Percentiles rank a stretch among this genome's conserved stretches.
phyloP scores from a whole-genome alignment of 2,329 filamentous ascomycete genomes.

The Metarhizium rileyi region DNA sequence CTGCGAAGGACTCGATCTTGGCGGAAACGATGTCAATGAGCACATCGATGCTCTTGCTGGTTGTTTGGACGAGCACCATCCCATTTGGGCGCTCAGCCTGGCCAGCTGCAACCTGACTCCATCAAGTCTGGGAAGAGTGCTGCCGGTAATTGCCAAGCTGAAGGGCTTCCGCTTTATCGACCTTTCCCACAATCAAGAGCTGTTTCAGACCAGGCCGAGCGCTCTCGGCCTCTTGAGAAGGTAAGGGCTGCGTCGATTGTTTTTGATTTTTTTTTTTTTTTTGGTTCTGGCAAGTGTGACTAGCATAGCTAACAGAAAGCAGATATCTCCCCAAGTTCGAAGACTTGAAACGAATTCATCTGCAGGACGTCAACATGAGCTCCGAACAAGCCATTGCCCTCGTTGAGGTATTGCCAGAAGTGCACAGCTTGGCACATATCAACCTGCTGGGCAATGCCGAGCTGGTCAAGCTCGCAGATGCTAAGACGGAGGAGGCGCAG shows the following conservation, averaged over 20 bases:
- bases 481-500: slow-evolving; percentile 68
- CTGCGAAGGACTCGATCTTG: slow-evolving; percentile 82
- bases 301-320: not conserved
- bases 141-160: slow-evolving; percentile 63
- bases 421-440: slow-evolving; percentile 70
- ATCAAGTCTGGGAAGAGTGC: slow-evolving; percentile 59
- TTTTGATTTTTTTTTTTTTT: too few relatives aligned
- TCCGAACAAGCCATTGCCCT: slow-evolving; percentile 85
- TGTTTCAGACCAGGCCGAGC: slow-evolving; percentile 67
- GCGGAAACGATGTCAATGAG: slow-evolving; percentile 64
- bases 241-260: too few relatives aligned
- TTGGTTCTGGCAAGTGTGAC: not conserved
- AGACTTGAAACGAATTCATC: slow-evolving; percentile 72
- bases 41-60: slow-evolving; percentile 44
- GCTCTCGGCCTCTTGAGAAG: slow-evolving; percentile 67
- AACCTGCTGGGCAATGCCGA: slow-evolving; percentile 75
- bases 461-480: slow-evolving; percentile 60
- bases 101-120: slow-evolving; percentile 76
- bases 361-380: slow-evolving; percentile 74
- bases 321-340: slow-evolving; percentile 53
- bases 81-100: slow-evolving; percentile 73
- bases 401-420: slow-evolving; percentile 83
- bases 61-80: slow-evolving; percentile 41
- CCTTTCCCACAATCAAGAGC: slow-evolving; percentile 74
- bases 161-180: slow-evolving; percentile 79